These are phyloP conservation scores for Candida tropicalis DNA, from an alignment of 1,139 yeast species.

Conservation along the genomic window DNA sequence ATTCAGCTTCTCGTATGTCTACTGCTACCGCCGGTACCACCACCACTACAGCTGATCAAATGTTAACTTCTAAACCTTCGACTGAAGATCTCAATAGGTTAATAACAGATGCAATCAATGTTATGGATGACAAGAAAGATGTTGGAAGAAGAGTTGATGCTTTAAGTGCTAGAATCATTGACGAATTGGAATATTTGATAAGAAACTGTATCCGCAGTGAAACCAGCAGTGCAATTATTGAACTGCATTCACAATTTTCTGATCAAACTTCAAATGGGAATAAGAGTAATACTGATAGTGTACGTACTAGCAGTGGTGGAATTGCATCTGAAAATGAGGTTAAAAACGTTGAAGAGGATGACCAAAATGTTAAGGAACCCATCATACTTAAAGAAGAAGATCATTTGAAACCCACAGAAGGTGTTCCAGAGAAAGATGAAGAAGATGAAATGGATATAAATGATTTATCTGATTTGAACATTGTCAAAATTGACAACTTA, in stretches of 20 bases:
- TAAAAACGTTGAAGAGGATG: conserved; percentile 5
- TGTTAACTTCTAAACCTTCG: background rate
- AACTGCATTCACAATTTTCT: conserved; percentile 15
- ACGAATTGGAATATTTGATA: conserved; percentile 60
- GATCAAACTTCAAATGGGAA: conserved; percentile 4
- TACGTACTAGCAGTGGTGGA: background rate
- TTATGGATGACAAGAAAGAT: conserved; percentile 17
- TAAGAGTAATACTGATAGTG: conserved; percentile 18
- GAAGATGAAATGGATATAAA: conserved; percentile 33
- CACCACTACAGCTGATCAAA: background rate
- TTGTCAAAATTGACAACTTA: conserved; percentile 40
- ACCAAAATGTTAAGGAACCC: too few species aligned
- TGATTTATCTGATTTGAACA: conserved; percentile 44
- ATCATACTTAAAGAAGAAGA: conserved; percentile 13
- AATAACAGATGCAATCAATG: conserved; percentile 16
- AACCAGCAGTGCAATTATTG: conserved; percentile 28
- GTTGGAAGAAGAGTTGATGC: conserved; percentile 63
- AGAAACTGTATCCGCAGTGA: conserved; percentile 35
- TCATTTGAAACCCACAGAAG: conserved; percentile 12
- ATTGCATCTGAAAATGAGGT: conserved; percentile 19
- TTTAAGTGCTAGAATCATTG: conserved; percentile 76
- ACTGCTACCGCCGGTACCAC: background rate
- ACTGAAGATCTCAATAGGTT: conserved; percentile 17
- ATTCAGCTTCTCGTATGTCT: background rate
- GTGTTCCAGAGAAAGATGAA: conserved; percentile 9